Conservation (phyloP, 306 rosid genomes). For the Ormosia emarginata region DNA sequence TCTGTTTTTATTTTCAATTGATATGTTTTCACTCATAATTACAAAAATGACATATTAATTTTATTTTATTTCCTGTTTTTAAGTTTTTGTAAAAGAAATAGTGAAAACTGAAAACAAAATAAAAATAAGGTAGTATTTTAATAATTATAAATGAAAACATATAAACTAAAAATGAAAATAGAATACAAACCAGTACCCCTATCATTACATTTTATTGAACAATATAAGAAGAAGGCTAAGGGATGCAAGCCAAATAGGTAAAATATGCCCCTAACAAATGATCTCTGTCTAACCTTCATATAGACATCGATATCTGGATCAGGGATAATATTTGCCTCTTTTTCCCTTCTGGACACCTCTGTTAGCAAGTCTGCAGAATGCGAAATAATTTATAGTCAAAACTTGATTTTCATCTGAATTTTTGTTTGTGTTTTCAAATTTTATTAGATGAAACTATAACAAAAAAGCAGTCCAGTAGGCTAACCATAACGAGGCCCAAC, state of each 20-base stretch:
- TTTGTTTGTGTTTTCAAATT: neutral
- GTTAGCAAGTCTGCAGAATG: conserved; percentile 48
- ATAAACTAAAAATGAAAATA: too few relatives aligned
- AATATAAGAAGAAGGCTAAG: neutral
- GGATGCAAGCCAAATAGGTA: neutral
- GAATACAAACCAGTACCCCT: too few relatives aligned
- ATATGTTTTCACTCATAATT: too few relatives aligned
- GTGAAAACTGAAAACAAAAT: too few relatives aligned
- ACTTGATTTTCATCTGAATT: neutral
- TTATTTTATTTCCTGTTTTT: too few relatives aligned
- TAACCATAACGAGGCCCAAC: conserved; percentile 61
- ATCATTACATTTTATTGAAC: neutral
- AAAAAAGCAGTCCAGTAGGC: neutral
- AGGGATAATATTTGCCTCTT: conserved; percentile 53
- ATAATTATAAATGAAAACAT: too few relatives aligned
- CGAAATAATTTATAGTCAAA: neutral
- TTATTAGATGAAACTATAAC: neutral
- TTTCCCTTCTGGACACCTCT: conserved; percentile 68
- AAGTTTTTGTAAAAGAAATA: too few relatives aligned
- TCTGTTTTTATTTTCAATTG: too few relatives aligned
- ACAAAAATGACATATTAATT: too few relatives aligned
- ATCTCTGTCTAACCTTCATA: conserved; percentile 50
- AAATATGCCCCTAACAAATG: neutral
- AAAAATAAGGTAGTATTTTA: too few relatives aligned
- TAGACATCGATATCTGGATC: conserved; percentile 62